Evolutionary conservation across 306 rosid genomes (phyloP).

Genomic region (Inga oerstediana): DNA sequence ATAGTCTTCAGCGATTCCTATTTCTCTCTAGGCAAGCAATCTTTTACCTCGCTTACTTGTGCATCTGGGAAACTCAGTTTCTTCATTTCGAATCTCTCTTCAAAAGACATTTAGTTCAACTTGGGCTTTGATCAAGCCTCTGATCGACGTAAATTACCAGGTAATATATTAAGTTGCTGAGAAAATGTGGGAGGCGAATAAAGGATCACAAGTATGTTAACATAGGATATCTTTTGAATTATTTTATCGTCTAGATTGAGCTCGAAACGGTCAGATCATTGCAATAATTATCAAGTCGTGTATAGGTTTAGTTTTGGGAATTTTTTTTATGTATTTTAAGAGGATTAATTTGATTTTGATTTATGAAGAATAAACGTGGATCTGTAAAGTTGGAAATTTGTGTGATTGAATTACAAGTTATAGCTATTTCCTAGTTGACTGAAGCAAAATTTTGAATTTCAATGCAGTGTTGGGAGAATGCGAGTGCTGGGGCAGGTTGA

Average conservation of each 20-base stretch:
- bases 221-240: neutral
- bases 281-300: neutral
- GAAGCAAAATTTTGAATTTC: slow-evolving; percentile 13
- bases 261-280: neutral
- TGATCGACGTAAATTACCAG: slow-evolving; percentile 32
- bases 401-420: neutral
- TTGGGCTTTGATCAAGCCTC: neutral
- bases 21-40: neutral
- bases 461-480: slow-evolving; percentile 34
- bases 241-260: neutral
- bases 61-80: slow-evolving; percentile 6
- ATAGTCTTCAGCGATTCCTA: slow-evolving; percentile 4
- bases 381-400: neutral
- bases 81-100: slow-evolving; percentile 25
- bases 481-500: slow-evolving; percentile 33
- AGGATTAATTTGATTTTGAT: slow-evolving; percentile 19
- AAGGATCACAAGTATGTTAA: neutral
- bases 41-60: neutral
- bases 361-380: neutral
- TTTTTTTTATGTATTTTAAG: neutral
- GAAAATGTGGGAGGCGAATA: neutral
- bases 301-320: neutral
- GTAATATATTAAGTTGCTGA: slow-evolving; percentile 9
- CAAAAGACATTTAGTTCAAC: neutral
- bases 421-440: slow-evolving; percentile 9